phyloP scores from a whole-genome alignment of 192 early-diverging fungal genomes.

The Cladochytrium replicatum region DNA sequence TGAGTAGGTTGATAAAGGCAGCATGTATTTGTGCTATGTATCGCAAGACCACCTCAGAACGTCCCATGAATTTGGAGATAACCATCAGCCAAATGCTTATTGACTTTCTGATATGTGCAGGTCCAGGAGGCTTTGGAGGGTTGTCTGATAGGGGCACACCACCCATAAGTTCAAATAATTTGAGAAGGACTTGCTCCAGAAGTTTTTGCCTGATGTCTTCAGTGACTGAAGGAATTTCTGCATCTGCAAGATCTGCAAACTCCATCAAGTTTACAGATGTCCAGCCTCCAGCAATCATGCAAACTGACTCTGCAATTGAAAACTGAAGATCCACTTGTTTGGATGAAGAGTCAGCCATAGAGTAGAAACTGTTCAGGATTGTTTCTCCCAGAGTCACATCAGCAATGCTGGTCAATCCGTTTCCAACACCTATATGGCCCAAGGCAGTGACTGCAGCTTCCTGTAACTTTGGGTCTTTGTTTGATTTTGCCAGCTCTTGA shows the following conservation, averaged over 20 bases:
- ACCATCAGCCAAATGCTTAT: no score
- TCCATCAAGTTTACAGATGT: constrained; percentile 53
- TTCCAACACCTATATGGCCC: constrained; percentile 53
- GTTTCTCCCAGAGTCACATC: not conserved
- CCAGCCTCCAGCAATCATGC: constrained; percentile 53
- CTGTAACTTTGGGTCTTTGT: constrained; percentile 68
- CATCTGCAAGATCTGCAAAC: constrained; percentile 60
- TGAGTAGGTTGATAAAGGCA: no score
- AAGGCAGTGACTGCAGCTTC: constrained; percentile 61
- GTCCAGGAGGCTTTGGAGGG: no score
- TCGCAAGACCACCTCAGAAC: no score
- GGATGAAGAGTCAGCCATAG: constrained; percentile 46
- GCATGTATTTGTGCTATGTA: no score
- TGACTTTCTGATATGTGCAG: no score
- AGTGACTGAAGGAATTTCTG: constrained; percentile 14
- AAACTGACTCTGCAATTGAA: constrained; percentile 71
- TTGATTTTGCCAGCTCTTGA: constrained; percentile 36
- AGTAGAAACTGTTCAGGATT: constrained; percentile 40
- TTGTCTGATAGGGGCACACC: no score
- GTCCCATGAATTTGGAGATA: no score
- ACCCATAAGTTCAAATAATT: no score
- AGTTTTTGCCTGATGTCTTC: no score
- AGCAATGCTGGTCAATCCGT: not conserved
- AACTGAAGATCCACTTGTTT: constrained; percentile 83
- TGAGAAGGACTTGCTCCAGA: no score